Evolutionary conservation across 2,329 filamentous ascomycete species (phyloP), one percentile per base, ranked within the genome.

Genomic region (Fusarium goolgardi): DNA sequence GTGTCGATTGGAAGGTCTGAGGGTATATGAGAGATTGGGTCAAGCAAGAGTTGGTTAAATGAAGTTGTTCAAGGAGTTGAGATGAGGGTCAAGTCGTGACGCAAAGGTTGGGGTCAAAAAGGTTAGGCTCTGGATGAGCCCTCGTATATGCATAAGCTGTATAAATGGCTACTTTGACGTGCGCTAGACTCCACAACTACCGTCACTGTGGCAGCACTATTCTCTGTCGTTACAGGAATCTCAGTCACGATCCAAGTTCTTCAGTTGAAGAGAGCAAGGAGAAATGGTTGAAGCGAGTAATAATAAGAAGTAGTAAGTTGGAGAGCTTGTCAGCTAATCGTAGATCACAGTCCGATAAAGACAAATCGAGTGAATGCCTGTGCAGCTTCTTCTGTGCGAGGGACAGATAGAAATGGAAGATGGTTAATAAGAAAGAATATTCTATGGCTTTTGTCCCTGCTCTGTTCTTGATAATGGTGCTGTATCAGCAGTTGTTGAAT

Each of bases 91-190:
- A 27, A 12, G n/a, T 54, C 10, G 45, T 64, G 61, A 65, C 59
- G 61, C 21, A 51, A 59, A 49, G 5, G 32, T n/a, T 29, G 50
- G 35, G 20, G 25, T 15, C 20, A 25, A 65, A 11, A 27, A 23
- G 25, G 27, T n/a, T 32, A 15, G 32, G n/a, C 31, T 54, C 13
- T 31, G 13, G 39, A 39, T n/a, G 23, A 3, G 29, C 41, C 34
- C 61, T 59, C 11, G 34, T 64, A 65, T 32, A 40, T 54, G 61
- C 61, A 64, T 64, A 65, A 59, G 12, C 21, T 47, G 52, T 18
- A 35, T 64, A 64, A n/a, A 46, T 27, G 23, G 21, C 27, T 54
- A 41, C 53, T n/a, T 23, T 40, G 23, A 27, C 41, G 11, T 35
- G 15, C 37, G n/a, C 20, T 65, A 57, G 59, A 35, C 59, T 46